Conservation (phyloP, 352 stramenopile species). For the Albugo laibachii region DNA sequence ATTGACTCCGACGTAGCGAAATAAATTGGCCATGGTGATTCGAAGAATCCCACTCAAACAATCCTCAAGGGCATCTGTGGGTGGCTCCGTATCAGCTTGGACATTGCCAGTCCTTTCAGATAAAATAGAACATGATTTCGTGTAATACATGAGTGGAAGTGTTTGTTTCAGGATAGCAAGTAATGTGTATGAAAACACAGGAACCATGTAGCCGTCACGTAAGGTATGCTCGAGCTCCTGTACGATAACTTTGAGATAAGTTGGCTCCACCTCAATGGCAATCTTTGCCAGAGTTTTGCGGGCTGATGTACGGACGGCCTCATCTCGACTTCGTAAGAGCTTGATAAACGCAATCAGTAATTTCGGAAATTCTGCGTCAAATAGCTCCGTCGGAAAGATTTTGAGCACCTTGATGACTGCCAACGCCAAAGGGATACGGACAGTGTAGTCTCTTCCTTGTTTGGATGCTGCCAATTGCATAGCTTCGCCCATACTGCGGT, state of each 20-base stretch:
- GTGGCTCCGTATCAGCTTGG: constrained; percentile 20
- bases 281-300: constrained; percentile 90
- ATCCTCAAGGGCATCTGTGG: constrained; percentile 28
- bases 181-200: constrained; percentile 75
- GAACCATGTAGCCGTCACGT: constrained; percentile 67
- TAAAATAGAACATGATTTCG: constrained; percentile 16
- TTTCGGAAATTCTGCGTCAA: constrained; percentile 87
- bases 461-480: constrained; percentile 1
- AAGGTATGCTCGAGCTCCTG: constrained; percentile 69
- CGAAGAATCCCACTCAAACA: constrained; percentile 65
- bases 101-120: constrained; percentile 11
- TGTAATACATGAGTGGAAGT: constrained; percentile 28
- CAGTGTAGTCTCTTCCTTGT: constrained; percentile 14
- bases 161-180: constrained; percentile 69
- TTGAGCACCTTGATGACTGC: constrained; percentile 94
- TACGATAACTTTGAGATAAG: constrained; percentile 71
- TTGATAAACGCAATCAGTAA: constrained; percentile 84
- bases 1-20: constrained; percentile 41
- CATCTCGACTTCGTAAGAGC: constrained; percentile 82
- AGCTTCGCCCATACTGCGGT: not conserved
- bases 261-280: constrained; percentile 70
- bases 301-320: constrained; percentile 79
- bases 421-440: constrained; percentile 87
- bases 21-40: constrained; percentile 67
- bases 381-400: constrained; percentile 75